phyloP scores from a whole-genome alignment of 805 yeast genomes.

The Ogataea methanolica region DNA sequence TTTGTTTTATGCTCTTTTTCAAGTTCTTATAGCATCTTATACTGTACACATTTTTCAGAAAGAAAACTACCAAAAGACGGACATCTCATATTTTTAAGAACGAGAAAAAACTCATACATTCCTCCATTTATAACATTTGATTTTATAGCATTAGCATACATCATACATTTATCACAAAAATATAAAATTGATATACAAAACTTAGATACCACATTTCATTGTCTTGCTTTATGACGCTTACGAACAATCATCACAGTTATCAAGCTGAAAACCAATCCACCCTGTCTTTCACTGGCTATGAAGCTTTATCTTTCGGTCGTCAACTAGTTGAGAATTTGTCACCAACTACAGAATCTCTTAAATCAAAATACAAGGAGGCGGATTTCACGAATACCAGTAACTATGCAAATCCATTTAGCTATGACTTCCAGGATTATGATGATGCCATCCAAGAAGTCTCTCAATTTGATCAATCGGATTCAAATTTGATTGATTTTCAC shows the following conservation, averaged over 20 bases:
- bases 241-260: not conserved
- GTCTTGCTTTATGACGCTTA: not conserved
- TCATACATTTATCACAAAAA: no score
- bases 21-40: no score
- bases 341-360: not conserved
- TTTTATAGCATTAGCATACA: no score
- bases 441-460: not conserved
- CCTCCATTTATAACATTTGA: no score
- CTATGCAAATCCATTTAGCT: not conserved
- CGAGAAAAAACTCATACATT: no score
- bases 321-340: slow-evolving; percentile 1
- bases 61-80: no score
- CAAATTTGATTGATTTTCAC: not conserved
- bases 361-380: not conserved
- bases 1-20: no score
- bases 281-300: not conserved
- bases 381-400: not conserved
- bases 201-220: no score
- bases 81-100: no score
- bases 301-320: slow-evolving; percentile 1
- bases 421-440: not conserved
- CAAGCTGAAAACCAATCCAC: no score
- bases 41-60: no score
- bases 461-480: not conserved
- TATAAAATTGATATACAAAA: no score